These are phyloP conservation scores for Fusarium tanahbumbuense DNA, from an alignment of 2,329 filamentous ascomycete genomes.

Conservation along the genomic window DNA sequence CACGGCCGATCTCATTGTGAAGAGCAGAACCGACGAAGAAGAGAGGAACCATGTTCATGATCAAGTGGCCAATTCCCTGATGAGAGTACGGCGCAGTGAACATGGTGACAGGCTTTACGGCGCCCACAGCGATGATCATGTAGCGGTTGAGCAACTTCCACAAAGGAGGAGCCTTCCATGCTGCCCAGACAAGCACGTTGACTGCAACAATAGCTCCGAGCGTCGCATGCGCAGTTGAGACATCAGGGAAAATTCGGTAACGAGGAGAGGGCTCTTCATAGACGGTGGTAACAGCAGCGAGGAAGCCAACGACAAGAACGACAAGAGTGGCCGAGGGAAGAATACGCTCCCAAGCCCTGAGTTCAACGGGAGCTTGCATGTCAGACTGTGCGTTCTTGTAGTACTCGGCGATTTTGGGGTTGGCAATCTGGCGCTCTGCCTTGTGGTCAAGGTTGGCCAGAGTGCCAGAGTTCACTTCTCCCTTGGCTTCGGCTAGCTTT, in stretches of 20 bases:
- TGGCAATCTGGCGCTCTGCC: conserved; percentile 54
- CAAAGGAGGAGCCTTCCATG: conserved; percentile 72
- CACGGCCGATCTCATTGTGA: conserved; percentile 77
- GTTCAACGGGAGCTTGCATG: conserved; percentile 63
- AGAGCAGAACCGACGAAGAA: conserved; percentile 74
- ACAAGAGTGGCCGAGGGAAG: conserved; percentile 65
- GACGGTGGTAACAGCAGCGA: conserved; percentile 57
- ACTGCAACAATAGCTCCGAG: conserved; percentile 69
- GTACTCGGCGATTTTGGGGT: conserved; percentile 54
- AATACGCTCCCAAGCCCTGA: conserved; percentile 64
- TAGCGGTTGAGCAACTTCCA: conserved; percentile 77
- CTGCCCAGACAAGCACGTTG: conserved; percentile 67
- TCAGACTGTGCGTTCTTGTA: conserved; percentile 61
- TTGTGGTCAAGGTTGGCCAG: conserved; percentile 55
- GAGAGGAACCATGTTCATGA: conserved; percentile 73
- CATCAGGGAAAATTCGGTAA: conserved; percentile 68
- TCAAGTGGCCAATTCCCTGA: conserved; percentile 69
- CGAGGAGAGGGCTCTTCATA: conserved; percentile 66
- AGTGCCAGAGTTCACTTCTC: conserved; percentile 53
- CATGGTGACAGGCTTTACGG: conserved; percentile 70
- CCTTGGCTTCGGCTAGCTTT: conserved; percentile 56
- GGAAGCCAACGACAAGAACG: conserved; percentile 57
- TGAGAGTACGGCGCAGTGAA: conserved; percentile 78
- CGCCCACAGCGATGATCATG: conserved; percentile 73
- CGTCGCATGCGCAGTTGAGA: conserved; percentile 73